Percentiles rank a stretch among this genome's conserved stretches.
These are phyloP conservation scores for Chernovozyma sophiae-reginae DNA, from an alignment of 1,139 yeast species.

Conservation along the genomic window DNA sequence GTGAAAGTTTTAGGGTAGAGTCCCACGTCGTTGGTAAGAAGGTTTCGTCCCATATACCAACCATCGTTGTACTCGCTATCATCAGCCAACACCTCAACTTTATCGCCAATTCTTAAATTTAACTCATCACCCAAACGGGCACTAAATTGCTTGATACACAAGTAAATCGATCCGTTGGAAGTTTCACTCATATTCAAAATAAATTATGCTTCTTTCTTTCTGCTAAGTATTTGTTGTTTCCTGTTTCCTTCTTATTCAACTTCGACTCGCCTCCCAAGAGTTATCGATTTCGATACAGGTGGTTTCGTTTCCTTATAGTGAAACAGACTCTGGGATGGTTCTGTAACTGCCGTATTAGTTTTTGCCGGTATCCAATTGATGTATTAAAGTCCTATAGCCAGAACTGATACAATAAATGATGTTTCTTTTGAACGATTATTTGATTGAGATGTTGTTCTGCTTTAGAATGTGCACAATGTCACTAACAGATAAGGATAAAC, in stretches of 20 bases:
- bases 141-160: constrained; percentile 78
- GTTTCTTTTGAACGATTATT: too few species aligned
- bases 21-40: constrained; percentile 70
- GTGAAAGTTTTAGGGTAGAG: constrained; percentile 87
- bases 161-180: constrained; percentile 23
- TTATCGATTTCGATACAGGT: not conserved
- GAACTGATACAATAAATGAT: too few species aligned
- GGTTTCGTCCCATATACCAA: constrained; percentile 90
- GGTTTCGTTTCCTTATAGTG: too few species aligned
- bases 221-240: not conserved
- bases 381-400: too few species aligned
- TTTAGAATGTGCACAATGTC: too few species aligned
- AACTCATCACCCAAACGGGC: constrained; percentile 90
- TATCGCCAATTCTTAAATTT: constrained; percentile 75
- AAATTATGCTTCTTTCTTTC: not conserved
- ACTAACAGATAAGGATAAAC: too few species aligned
- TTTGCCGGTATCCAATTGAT: too few species aligned
- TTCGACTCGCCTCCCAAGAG: too few species aligned
- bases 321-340: too few species aligned
- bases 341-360: too few species aligned
- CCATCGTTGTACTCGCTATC: constrained; percentile 95
- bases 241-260: not conserved
- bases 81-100: constrained; percentile 82
- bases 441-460: too few species aligned
- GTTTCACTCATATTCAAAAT: not conserved